Evolutionary conservation across 169 alveolate genomes (phyloP), one percentile per base, ranked within the genome.

Genomic region (Eimeria praecox): DNA sequence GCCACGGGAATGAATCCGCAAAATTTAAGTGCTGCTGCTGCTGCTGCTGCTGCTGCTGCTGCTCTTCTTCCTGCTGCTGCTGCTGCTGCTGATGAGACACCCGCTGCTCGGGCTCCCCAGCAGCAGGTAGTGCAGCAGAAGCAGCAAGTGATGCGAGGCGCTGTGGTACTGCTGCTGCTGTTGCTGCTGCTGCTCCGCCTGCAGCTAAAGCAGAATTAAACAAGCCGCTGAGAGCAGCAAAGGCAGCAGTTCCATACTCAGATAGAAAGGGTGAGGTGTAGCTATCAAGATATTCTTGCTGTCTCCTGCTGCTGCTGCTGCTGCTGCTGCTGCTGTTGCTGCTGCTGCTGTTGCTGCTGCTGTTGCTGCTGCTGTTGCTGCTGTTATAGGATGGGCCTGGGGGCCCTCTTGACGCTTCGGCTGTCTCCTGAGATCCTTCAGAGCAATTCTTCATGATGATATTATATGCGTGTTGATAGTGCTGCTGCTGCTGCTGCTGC

Each of bases 101-200:
- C 12, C 27, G 87, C 59, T 35, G 38, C 46, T 38, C 87, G 20
- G 87, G 87, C 59, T 38, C 54, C 35, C 38, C 12, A 22, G 87
- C 64, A 5, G 64, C 87, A 42, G 87, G 33, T 35, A 38, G 35
- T 6, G 64, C 87, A 9, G 87, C 87, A 27, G 87, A 14, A 9
- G 87, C 87, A 10, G 87, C 87, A 77, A 77, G 87, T 0, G 87
- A 77, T 40, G 87, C 87, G 40, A 77, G 87, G 20, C 87, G 87
- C 87, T 77, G 87, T 12, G 87, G 87, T 30, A 77, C 87, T 77
- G 87, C 87, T 44, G 87, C 87, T 44, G 87, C 87, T 42, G 64
- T 77, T 77, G 87, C 87, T 77, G 87, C 87, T 42, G 87, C 87
- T 38, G 87, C 87, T 20, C 87, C 87, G 6, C 87, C 87, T 40